Base-by-base conservation (phyloP, 805 yeast species). In the Candida nemodendra region DNA sequence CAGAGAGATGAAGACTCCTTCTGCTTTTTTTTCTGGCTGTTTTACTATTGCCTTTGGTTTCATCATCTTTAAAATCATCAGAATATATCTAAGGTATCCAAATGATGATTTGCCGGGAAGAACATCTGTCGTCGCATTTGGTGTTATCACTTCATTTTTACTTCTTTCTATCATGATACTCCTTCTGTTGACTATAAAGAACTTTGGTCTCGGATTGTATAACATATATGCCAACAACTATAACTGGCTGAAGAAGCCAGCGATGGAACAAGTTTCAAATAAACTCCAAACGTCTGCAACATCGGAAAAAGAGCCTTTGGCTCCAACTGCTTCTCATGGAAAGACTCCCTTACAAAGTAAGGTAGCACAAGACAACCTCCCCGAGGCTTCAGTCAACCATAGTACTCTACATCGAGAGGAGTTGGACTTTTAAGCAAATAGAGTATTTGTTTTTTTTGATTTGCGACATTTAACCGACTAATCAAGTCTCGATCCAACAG, bases 111-210 rank as follows among this genome's bases (percentile, higher is more conserved):
- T 69, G 45, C 71, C 72, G 0, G 74, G 74, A 9, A 53, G 71
- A 28, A 62, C 57, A 27, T 69, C 74, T 6, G 59, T 70, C 12
- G 54, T 66, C 12, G 55, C 67, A 0, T 70, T 69, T 45, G 73
- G 70, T 5, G 61, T 61, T 6, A 55, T 69, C 16, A 62, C 72
- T 2, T 42, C 62, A 9, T 42, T 61, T 1, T 52, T 69, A 12
- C 44, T 69, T 18, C 3, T 60, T 2, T 31, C 49, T 4, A 57
- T 69, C 2, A 50, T 68, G 18, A 4, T 32, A 1, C 22, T 39
- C 9, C 34, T 45, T 1, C 8, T 46, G 3, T 31, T 34, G 17
- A 48, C 45, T 7, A 42, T 47, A 8, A 18, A 32, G 13, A 45
- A 45, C 18, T 45, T 42, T 30, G 42, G 41, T 16, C 11, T 34